Base-by-base conservation (phyloP, 345 rosid species). In the Reutealis trisperma region DNA sequence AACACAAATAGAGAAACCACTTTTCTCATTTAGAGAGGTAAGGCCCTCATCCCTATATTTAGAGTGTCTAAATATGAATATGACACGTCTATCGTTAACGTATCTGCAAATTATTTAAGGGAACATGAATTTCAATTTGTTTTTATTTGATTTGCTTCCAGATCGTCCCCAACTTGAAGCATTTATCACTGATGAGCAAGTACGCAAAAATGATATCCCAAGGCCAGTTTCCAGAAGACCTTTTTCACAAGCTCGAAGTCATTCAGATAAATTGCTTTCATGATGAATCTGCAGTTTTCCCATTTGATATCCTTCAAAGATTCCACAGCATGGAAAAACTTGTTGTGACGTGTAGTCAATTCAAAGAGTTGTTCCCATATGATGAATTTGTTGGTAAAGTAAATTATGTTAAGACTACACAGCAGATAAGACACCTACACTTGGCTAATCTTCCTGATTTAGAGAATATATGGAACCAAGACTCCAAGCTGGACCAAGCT, bases 281-380 rank as follows among this genome's bases (percentile, higher is more conserved):
- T 42, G 75, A 69, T 27, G 55, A n/a, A 11, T 63, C 70, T 2
- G 9, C 13, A 13, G 59, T 2, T 24, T 71, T 78, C 41, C 82
- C 71, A 37, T 15, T 68, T 21, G 8, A 0, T 18, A 0, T 72
- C 15, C 34, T 78, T 0, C 4, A 63, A 41, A 69, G n/a, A 70
- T 78, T 78, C 30, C 32, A 13, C 1, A 68, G 73, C 27, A n/a
- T 84, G 71, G 25, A 81, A 21, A 2, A 8, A 16, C 80, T 84
- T 58, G 0, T 1, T 32, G 37, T 81, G 1, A 0, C 0, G 0
- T 0, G 9, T 30, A 41, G 49, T 57, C n/a, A 24, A n/a, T n/a
- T n/a, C n/a, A n/a, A n/a, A n/a, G n/a, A n/a, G n/a, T n/a, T n/a
- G n/a, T n/a, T n/a, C n/a, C 10, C 72, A 10, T 5, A 0, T 30